Percentiles rank a stretch among this genome's conserved stretches.
Evolutionary conservation across 352 stramenopile genomes (phyloP).

Genomic region (Phytophthora pisi): DNA sequence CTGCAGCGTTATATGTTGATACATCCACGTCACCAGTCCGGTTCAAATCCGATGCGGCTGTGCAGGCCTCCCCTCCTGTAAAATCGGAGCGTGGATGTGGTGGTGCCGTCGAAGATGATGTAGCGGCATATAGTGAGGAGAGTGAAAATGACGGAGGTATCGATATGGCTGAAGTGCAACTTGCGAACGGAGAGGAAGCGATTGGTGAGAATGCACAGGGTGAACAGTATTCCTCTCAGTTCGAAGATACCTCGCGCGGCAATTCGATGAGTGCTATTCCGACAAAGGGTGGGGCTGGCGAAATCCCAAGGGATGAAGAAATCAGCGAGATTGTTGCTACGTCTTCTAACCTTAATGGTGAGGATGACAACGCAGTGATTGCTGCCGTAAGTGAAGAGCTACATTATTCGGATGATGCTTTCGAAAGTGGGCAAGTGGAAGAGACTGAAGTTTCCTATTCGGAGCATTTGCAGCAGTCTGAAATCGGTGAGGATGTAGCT

Average conservation of each 20-base stretch:
- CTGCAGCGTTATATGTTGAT: conserved; percentile 45
- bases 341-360: background rate
- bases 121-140: background rate
- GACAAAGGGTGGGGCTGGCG: conserved; percentile 4
- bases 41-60: conserved; percentile 28
- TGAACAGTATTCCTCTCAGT: background rate
- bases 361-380: conserved; percentile 15
- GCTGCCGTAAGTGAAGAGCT: conserved; percentile 1
- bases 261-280: background rate
- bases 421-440: conserved; percentile 22
- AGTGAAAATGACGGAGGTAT: background rate
- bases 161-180: background rate
- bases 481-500: conserved; percentile 13
- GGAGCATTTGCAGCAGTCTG: background rate
- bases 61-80: conserved; percentile 22
- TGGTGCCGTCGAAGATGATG: conserved; percentile 13
- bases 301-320: conserved; percentile 14
- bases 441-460: background rate
- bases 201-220: background rate
- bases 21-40: conserved; percentile 32
- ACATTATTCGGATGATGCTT: conserved; percentile 33
- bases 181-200: background rate
- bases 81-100: background rate
- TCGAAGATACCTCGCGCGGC: background rate
- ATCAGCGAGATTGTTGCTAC: background rate